Percentiles rank a stretch among this genome's conserved stretches.
Conservation (phyloP, 108 stramenopile species). For the Skeletonema tropicum region DNA sequence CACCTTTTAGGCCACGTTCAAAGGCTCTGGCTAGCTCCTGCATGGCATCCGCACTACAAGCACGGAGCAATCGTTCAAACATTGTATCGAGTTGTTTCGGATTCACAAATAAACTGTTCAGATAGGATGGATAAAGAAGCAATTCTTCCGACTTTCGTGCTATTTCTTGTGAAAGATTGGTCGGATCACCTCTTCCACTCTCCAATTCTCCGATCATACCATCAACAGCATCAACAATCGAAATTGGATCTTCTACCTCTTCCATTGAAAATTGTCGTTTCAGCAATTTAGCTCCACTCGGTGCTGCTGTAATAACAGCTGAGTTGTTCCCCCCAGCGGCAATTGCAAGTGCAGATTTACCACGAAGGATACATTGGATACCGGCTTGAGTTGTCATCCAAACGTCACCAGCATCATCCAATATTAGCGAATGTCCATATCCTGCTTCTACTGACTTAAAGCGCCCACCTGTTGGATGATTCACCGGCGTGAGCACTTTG, state of each 20-base stretch:
- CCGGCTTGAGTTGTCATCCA: constrained; percentile 55
- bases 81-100: constrained; percentile 63
- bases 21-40: constrained; percentile 60
- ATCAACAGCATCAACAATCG: constrained; percentile 44
- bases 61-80: constrained; percentile 47
- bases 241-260: constrained; percentile 25
- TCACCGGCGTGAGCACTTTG: constrained; percentile 22
- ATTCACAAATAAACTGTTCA: constrained; percentile 72
- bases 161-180: constrained; percentile 45
- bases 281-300: constrained; percentile 10
- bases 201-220: constrained; percentile 40
- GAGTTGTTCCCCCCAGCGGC: constrained; percentile 65
- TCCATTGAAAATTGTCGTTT: constrained; percentile 45
- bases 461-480: constrained; percentile 48
- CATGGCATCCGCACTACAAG: constrained; percentile 30
- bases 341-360: constrained; percentile 47
- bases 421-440: constrained; percentile 50
- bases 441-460: constrained; percentile 69
- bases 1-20: constrained; percentile 60
- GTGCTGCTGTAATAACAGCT: constrained; percentile 49
- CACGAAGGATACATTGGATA: constrained; percentile 35
- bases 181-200: constrained; percentile 16
- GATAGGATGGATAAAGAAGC: constrained; percentile 61
- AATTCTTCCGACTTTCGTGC: constrained; percentile 62
- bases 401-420: constrained; percentile 68